A percentile compares a stretch with the other conserved stretches of the same genome.
Conservation (phyloP, 2,329 filamentous ascomycete species). For the Penicillium sp. region DNA sequence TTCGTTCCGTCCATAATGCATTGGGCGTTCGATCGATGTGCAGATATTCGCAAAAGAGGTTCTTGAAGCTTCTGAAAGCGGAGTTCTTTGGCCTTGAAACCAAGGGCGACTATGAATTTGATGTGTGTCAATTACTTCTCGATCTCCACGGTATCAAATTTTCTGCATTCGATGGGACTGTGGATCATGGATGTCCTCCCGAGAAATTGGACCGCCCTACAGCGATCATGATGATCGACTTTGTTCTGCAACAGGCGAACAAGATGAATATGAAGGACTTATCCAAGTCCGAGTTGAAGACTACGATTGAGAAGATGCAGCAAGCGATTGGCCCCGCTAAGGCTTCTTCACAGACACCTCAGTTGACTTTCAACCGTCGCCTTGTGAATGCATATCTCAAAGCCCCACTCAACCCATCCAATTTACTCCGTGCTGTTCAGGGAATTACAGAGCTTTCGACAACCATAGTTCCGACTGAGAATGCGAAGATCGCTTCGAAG, state of each 20-base stretch:
- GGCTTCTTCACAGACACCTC: constrained; percentile 70
- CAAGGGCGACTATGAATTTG: constrained; percentile 78
- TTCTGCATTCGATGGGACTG: constrained; percentile 64
- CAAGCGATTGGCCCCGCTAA: constrained; percentile 76
- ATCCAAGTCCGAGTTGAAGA: constrained; percentile 84
- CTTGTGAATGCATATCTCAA: constrained; percentile 79
- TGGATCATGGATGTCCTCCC: constrained; percentile 75
- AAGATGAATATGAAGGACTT: constrained; percentile 87
- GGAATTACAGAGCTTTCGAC: constrained; percentile 74
- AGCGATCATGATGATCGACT: constrained; percentile 77
- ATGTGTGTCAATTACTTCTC: constrained; percentile 79
- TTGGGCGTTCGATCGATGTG: constrained; percentile 82
- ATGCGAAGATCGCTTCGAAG: constrained; percentile 67
- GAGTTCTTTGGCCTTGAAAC: constrained; percentile 76
- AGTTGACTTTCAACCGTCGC: constrained; percentile 82
- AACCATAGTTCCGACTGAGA: constrained; percentile 67
- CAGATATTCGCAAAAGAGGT: constrained; percentile 79
- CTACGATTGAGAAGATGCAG: constrained; percentile 89
- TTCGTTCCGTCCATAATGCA: constrained; percentile 78
- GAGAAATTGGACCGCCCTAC: constrained; percentile 78
- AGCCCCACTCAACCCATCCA: constrained; percentile 75
- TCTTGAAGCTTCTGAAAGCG: constrained; percentile 82
- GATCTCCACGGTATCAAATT: constrained; percentile 81
- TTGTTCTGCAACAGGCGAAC: constrained; percentile 75
- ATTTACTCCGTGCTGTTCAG: constrained; percentile 75